Percentiles rank a stretch among this genome's conserved stretches.
Evolutionary conservation across 1,284 basidiomycete genomes (phyloP).

Genomic region (Kalmanozyma brasiliensis): DNA sequence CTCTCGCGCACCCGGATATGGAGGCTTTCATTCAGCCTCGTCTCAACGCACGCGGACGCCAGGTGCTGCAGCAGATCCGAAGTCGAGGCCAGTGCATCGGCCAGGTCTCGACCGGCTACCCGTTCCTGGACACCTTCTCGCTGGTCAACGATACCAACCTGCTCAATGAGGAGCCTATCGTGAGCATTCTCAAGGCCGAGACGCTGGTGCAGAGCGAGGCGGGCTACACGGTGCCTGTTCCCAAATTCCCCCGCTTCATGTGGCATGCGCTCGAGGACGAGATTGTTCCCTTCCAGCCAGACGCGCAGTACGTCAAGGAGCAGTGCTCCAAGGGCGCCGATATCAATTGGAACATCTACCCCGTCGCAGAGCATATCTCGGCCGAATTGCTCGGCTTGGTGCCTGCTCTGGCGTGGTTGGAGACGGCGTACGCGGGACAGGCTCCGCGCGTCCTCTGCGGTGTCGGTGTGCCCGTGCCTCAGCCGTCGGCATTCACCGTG

Average conservation of each 20-base stretch:
- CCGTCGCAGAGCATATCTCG: conserved; percentile 45
- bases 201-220: conserved; percentile 42
- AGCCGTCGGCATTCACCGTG: conserved; percentile 20
- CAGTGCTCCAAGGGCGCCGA: conserved; percentile 62
- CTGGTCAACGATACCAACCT: conserved; percentile 50
- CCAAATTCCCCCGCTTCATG: conserved; percentile 55
- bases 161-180: conserved; percentile 32
- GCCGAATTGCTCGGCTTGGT: conserved; percentile 40
- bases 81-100: conserved; percentile 33
- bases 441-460: conserved; percentile 41
- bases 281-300: conserved; percentile 54
- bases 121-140: conserved; percentile 29
- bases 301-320: conserved; percentile 46
- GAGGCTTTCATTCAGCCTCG: conserved; percentile 18
- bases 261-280: conserved; percentile 61
- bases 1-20: conserved; percentile 40
- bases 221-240: conserved; percentile 35
- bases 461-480: conserved; percentile 2
- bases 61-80: conserved; percentile 21
- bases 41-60: conserved; percentile 28
- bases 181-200: conserved; percentile 26
- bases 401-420: conserved; percentile 36
- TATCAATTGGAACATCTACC: conserved; percentile 47
- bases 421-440: conserved; percentile 37
- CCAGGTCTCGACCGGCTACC: conserved; percentile 21